phyloP scores from a whole-genome alignment of 2,329 filamentous ascomycete genomes.

The Ceratocystis destructans region DNA sequence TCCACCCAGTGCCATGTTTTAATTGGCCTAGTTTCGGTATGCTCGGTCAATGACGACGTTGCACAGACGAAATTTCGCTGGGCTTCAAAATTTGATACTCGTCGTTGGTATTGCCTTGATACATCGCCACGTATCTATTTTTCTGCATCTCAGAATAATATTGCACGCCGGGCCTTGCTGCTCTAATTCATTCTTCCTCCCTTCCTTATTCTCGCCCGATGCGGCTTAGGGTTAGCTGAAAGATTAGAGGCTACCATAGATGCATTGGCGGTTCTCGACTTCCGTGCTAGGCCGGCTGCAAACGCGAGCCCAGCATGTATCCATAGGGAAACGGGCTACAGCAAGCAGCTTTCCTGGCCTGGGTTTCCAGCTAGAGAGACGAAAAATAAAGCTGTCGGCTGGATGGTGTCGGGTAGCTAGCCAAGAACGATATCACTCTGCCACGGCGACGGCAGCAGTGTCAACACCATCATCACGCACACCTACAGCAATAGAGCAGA shows the following conservation, averaged over 20 bases:
- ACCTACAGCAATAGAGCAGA: slow-evolving; percentile 31
- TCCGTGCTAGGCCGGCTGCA: slow-evolving; percentile 17
- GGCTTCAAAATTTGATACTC: background rate
- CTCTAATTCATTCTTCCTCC: background rate
- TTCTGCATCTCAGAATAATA: background rate
- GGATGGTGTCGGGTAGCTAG: slow-evolving; percentile 10
- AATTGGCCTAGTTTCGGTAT: slow-evolving; percentile 1
- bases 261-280: slow-evolving; percentile 18
- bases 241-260: slow-evolving; percentile 8
- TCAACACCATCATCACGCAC: slow-evolving; percentile 16
- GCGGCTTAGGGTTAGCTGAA: slow-evolving; percentile 11
- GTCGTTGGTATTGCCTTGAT: too few relatives aligned
- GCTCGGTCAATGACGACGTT: slow-evolving; percentile 11
- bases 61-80: slow-evolving; percentile 8
- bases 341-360: background rate
- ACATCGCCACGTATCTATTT: background rate
- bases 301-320: slow-evolving; percentile 2
- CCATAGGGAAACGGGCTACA: background rate
- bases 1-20: background rate
- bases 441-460: slow-evolving; percentile 14
- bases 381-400: background rate
- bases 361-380: background rate
- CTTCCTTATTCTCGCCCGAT: background rate
- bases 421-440: slow-evolving; percentile 9
- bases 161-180: background rate